A percentile compares a stretch with the other conserved stretches of the same genome.
These are phyloP conservation scores for Phytopythium aichiense DNA, from an alignment of 352 stramenopile species.

Conservation along the genomic window DNA sequence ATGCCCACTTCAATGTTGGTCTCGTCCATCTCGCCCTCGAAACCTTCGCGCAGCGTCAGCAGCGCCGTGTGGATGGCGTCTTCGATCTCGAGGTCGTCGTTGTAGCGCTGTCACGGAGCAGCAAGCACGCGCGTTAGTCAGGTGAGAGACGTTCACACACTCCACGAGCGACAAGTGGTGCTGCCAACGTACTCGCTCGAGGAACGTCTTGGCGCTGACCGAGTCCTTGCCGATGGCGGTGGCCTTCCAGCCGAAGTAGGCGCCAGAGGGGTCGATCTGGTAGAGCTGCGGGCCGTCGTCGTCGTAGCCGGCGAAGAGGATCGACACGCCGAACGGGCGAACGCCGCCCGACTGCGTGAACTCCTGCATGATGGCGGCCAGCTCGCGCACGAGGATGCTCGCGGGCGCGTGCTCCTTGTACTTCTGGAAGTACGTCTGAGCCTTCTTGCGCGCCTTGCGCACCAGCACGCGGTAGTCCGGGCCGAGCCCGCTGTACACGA, in stretches of 20 bases:
- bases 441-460: constrained; percentile 94
- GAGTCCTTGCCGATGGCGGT: constrained; percentile 99
- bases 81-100: constrained; percentile 99
- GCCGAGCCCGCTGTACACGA: constrained; percentile 97
- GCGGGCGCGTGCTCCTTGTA: constrained; percentile 95
- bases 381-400: constrained; percentile 94
- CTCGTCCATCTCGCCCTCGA: constrained; percentile 98
- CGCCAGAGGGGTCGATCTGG: constrained; percentile 97
- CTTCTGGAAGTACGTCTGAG: constrained; percentile 94
- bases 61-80: constrained; percentile 99
- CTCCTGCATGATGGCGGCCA: constrained; percentile 98
- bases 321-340: constrained; percentile 97
- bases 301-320: constrained; percentile 97
- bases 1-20: constrained; percentile 99
- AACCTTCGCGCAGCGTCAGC: constrained; percentile 98
- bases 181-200: constrained; percentile 94
- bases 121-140: constrained; percentile 2
- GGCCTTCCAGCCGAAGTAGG: constrained; percentile 99
- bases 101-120: constrained; percentile 58
- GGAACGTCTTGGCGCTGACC: constrained; percentile 98
- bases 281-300: constrained; percentile 97
- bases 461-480: constrained; percentile 99
- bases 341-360: constrained; percentile 98
- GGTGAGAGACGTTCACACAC: background rate
- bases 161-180: constrained; percentile 2